Conservation (phyloP, 305 asterid genomes). For the Vinca major region DNA sequence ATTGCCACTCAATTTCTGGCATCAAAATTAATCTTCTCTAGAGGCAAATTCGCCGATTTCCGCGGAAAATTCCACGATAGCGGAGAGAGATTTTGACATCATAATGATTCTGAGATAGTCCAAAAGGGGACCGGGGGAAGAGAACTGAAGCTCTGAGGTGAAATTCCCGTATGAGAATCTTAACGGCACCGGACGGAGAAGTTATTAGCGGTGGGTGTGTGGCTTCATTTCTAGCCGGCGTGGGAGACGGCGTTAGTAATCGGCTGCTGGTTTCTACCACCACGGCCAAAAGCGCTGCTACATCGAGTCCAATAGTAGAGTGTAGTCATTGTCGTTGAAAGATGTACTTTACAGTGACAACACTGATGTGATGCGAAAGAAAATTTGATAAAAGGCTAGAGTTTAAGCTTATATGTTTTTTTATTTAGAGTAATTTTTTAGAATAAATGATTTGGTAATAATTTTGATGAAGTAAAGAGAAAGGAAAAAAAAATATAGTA, state of each 20-base stretch:
- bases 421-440: too few relatives aligned
- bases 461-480: too few relatives aligned
- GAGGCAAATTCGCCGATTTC: constrained; percentile 16
- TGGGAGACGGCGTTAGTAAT: neutral
- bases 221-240: constrained; percentile 11
- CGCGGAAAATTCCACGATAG: constrained; percentile 27
- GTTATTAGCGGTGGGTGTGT: constrained; percentile 3
- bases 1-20: constrained; percentile 22
- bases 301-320: neutral
- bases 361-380: too few relatives aligned
- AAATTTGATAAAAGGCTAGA: too few relatives aligned
- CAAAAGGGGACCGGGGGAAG: neutral
- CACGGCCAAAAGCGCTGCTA: constrained; percentile 1
- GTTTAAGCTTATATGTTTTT: too few relatives aligned
- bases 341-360: too few relatives aligned
- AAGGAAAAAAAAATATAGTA: too few relatives aligned
- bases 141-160: neutral
- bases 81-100: constrained; percentile 25
- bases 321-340: too few relatives aligned
- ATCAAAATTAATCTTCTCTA: constrained; percentile 8
- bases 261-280: neutral
- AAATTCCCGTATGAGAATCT: neutral
- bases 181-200: constrained; percentile 3
- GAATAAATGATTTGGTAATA: too few relatives aligned
- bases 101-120: constrained; percentile 11